These are phyloP conservation scores for Helicostylum pulchrum DNA, from an alignment of 192 early-diverging fungal genomes.

Conservation along the genomic window DNA sequence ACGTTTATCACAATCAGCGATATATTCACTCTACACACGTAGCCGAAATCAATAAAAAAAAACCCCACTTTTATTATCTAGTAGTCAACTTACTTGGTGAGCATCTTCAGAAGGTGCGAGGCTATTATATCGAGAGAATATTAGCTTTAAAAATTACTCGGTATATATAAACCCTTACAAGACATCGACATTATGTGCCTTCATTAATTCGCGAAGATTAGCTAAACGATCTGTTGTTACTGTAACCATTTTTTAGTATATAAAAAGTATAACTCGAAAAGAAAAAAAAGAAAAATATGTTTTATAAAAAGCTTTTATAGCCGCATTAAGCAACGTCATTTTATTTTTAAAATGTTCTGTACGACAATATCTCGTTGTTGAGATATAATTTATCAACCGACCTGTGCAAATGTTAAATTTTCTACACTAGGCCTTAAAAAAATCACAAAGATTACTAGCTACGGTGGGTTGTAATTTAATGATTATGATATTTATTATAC, in stretches of 20 bases:
- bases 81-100: constrained; percentile 67
- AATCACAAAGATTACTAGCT: too few species aligned
- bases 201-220: constrained; percentile 3
- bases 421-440: too few species aligned
- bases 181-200: constrained; percentile 25
- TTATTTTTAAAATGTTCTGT: too few species aligned
- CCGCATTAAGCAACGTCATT: too few species aligned
- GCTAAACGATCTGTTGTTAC: constrained; percentile 8
- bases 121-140: constrained; percentile 26
- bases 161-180: constrained; percentile 18
- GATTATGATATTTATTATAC: too few species aligned
- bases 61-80: too few species aligned
- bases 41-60: constrained; percentile 1
- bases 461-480: too few species aligned
- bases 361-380: too few species aligned
- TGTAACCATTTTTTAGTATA: neutral
- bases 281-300: neutral
- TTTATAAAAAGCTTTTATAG: too few species aligned
- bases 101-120: constrained; percentile 95
- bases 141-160: too few species aligned
- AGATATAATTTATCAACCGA: too few species aligned
- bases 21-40: constrained; percentile 81
- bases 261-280: neutral
- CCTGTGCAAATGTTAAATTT: too few species aligned
- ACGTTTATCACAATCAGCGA: constrained; percentile 83